These are phyloP conservation scores for Dicorynia guianensis DNA, from an alignment of 306 rosid species.

Conservation along the genomic window DNA sequence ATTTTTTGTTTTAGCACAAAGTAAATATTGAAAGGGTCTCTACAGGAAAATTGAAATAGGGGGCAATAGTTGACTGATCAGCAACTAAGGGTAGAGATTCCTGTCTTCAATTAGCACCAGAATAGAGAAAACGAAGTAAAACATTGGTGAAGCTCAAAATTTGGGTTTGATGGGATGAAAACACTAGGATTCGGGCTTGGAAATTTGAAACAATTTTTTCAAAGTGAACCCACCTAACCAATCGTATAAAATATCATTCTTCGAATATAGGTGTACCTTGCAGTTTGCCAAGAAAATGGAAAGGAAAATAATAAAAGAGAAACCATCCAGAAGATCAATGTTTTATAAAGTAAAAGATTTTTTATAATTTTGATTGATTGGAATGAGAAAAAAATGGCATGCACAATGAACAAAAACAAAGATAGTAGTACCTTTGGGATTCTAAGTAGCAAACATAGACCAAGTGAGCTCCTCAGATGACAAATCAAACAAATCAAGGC, in stretches of 20 bases:
- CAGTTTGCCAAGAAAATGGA: background rate
- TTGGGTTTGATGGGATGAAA: background rate
- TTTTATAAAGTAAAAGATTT: background rate
- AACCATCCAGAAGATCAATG: background rate
- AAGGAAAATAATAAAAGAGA: background rate
- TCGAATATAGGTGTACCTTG: background rate
- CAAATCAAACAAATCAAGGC: constrained; percentile 68
- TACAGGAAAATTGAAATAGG: background rate
- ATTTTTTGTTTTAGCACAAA: background rate
- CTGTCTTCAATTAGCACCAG: background rate
- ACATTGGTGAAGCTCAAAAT: background rate
- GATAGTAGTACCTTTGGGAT: constrained; percentile 51
- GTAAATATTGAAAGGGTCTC: background rate
- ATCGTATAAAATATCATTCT: too few relatives aligned
- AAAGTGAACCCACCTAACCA: background rate
- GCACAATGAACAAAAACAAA: background rate
- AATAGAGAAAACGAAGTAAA: constrained; percentile 25
- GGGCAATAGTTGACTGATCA: background rate
- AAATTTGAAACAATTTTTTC: background rate
- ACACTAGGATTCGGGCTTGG: background rate
- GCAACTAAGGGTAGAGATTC: background rate
- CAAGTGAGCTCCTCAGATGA: constrained; percentile 59
- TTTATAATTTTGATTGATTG: background rate
- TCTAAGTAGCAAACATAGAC: constrained; percentile 66
- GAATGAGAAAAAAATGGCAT: background rate